These are phyloP conservation scores for Aspergillus neotritici DNA, from an alignment of 2,329 filamentous ascomycete genomes.

Conservation along the genomic window DNA sequence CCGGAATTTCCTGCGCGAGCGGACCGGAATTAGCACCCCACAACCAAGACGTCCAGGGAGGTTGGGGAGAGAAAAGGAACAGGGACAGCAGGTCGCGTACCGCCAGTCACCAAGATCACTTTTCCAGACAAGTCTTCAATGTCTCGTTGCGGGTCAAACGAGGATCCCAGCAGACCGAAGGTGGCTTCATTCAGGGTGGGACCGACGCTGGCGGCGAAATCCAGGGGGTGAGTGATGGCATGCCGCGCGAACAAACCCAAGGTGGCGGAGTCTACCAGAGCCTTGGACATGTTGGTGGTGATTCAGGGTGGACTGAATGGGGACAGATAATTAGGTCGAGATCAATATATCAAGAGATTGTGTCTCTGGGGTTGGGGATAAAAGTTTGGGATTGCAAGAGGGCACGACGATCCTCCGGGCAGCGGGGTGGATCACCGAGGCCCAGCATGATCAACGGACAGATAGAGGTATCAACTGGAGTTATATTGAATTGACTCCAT, in stretches of 20 bases:
- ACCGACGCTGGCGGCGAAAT: slow-evolving; percentile 26
- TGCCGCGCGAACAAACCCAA: slow-evolving; percentile 15
- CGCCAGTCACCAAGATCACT: slow-evolving; percentile 49
- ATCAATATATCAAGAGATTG: no score
- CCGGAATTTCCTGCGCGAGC: slow-evolving; percentile 38
- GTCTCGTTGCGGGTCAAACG: slow-evolving; percentile 42
- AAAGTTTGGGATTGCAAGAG: no score
- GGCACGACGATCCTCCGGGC: no score
- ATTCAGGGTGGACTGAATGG: not conserved
- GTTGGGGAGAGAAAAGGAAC: not conserved
- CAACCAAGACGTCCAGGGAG: not conserved
- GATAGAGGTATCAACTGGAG: no score
- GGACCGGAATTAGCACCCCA: slow-evolving; percentile 1
- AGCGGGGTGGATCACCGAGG: no score
- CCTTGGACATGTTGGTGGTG: slow-evolving; percentile 2
- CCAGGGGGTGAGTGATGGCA: slow-evolving; percentile 25
- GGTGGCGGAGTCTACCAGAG: slow-evolving; percentile 5
- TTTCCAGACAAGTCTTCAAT: slow-evolving; percentile 45
- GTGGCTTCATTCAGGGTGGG: slow-evolving; percentile 34
- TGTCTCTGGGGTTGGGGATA: no score
- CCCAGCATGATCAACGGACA: no score
- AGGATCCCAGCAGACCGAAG: slow-evolving; percentile 27
- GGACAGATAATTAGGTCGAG: no score
- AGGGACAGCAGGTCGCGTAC: slow-evolving; percentile 22
- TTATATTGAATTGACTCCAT: no score